Percentiles rank a stretch among this genome's conserved stretches.
phyloP scores from a whole-genome alignment of 208 protist genomes.

The Polymyxa betae region DNA sequence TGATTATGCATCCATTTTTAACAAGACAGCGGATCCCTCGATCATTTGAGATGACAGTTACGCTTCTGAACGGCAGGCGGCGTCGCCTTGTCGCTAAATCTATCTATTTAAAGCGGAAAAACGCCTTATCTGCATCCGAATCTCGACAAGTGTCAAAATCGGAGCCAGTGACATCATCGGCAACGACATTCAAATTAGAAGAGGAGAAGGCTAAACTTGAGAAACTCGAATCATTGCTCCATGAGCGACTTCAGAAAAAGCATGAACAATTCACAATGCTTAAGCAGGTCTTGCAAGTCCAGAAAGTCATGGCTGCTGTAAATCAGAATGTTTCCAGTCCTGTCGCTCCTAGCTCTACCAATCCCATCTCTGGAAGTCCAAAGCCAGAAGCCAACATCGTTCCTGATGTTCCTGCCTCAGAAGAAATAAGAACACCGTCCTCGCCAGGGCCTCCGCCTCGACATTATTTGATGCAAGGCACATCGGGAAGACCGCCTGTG shows the following conservation, averaged over 20 bases:
- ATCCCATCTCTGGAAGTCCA: not conserved
- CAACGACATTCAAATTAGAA: not conserved
- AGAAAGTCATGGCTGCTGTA: conserved; percentile 37
- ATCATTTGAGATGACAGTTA: not conserved
- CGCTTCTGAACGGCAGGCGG: not conserved
- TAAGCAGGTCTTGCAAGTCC: conserved; percentile 17
- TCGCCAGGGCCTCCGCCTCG: not conserved
- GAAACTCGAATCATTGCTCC: not conserved
- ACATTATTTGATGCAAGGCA: conserved; percentile 31
- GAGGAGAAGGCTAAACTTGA: not conserved
- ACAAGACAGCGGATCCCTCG: not conserved
- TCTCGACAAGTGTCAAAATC: not conserved
- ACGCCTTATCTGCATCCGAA: not conserved
- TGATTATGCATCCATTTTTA: conserved; percentile 19
- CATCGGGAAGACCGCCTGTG: not conserved
- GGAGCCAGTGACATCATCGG: not conserved
- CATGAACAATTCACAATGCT: conserved; percentile 46
- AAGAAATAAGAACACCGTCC: not conserved
- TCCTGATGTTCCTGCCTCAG: not conserved
- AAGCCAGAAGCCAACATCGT: not conserved
- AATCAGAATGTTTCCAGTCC: too few species aligned
- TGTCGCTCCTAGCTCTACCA: not conserved
- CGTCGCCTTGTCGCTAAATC: conserved; percentile 39
- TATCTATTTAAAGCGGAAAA: conserved; percentile 16
- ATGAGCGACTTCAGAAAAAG: conserved; percentile 12